Conservation (phyloP, 2,329 filamentous ascomycete species). For the Beauveria brongniartii region DNA sequence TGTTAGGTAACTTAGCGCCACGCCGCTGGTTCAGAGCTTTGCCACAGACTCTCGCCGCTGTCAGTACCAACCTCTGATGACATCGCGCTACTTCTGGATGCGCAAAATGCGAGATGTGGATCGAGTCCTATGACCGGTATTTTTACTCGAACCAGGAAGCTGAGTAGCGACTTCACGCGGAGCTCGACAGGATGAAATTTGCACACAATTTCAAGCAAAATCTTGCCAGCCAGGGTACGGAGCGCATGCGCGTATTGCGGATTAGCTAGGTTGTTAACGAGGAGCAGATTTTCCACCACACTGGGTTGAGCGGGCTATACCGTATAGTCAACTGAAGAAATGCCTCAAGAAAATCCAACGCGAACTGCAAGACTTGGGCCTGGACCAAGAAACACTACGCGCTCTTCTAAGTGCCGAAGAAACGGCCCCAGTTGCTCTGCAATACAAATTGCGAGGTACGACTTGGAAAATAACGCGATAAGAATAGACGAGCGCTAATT, state of each 20-base stretch:
- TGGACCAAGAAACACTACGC: constrained; percentile 62
- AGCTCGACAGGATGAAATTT: constrained; percentile 63
- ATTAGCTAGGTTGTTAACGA: not conserved
- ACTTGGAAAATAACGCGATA: not conserved
- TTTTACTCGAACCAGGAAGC: not conserved
- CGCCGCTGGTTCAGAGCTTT: not conserved
- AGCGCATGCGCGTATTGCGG: not conserved
- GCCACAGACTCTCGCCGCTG: not conserved
- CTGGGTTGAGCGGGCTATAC: constrained; percentile 68
- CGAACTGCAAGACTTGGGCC: constrained; percentile 63
- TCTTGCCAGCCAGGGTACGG: constrained; percentile 51
- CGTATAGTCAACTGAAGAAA: constrained; percentile 81
- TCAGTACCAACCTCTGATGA: not conserved
- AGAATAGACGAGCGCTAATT: not conserved
- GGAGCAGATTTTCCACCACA: constrained; percentile 58
- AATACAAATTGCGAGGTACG: constrained; percentile 49
- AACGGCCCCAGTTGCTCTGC: constrained; percentile 37
- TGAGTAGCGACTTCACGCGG: not conserved
- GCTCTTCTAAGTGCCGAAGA: constrained; percentile 50
- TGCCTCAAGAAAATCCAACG: constrained; percentile 71
- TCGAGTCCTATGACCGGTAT: not conserved
- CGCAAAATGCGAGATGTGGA: constrained; percentile 1
- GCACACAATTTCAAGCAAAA: constrained; percentile 67
- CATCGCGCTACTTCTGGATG: not conserved
- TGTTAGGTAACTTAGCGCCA: not conserved